These are phyloP conservation scores for Phytophthora fragariaefolia DNA, from an alignment of 352 stramenopile species.

Conservation along the genomic window DNA sequence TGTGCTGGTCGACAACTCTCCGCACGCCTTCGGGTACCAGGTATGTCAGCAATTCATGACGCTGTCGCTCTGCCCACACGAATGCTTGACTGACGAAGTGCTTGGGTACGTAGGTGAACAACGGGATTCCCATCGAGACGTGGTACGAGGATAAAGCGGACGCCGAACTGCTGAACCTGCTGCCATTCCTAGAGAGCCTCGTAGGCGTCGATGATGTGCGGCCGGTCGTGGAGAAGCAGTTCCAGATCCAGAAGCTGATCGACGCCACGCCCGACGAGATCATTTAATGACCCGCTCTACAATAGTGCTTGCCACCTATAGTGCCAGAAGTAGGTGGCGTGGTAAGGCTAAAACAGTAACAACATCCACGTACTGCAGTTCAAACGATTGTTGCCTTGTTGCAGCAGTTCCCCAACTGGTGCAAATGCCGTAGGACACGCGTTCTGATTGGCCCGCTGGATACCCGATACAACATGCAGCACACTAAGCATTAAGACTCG, in stretches of 20 bases:
- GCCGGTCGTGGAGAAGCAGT: slow-evolving; percentile 89
- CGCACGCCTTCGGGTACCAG: slow-evolving; percentile 98
- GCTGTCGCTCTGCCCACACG: neutral
- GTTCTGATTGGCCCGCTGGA: slow-evolving; percentile 31
- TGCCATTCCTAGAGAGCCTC: slow-evolving; percentile 94
- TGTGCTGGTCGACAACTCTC: slow-evolving; percentile 98
- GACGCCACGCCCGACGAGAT: slow-evolving; percentile 71
- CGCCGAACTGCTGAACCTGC: slow-evolving; percentile 96
- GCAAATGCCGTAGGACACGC: slow-evolving; percentile 23
- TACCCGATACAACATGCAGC: slow-evolving; percentile 1
- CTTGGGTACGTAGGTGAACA: slow-evolving; percentile 82
- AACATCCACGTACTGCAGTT: slow-evolving; percentile 10
- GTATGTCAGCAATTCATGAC: slow-evolving; percentile 29
- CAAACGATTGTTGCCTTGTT: neutral
- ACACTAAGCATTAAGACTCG: slow-evolving; percentile 2
- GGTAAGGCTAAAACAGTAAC: slow-evolving; percentile 8
- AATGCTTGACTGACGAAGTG: neutral
- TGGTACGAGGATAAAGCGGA: slow-evolving; percentile 98
- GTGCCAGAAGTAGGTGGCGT: neutral
- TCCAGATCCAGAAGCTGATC: slow-evolving; percentile 93
- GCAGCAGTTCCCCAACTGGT: slow-evolving; percentile 16
- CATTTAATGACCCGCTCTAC: slow-evolving; percentile 27
- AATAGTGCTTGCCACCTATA: slow-evolving; percentile 9
- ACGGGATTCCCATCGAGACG: slow-evolving; percentile 98
- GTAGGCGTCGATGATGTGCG: slow-evolving; percentile 90